Conservation (phyloP, 805 yeast species). For the Yamadazyma endophytica region DNA sequence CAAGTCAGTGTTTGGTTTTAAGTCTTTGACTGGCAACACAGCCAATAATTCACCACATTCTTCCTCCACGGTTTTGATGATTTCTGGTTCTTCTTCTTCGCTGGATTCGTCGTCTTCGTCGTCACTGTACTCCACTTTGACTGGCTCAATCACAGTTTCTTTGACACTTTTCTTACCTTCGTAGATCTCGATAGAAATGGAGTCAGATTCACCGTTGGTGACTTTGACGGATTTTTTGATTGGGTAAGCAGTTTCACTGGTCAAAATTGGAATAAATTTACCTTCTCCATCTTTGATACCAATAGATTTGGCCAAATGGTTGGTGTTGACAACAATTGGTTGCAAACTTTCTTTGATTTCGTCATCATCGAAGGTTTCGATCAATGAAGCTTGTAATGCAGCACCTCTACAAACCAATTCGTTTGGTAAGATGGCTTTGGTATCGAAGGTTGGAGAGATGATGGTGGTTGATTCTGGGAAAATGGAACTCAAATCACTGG, state of each 20-base stretch:
- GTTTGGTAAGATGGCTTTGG: slow-evolving; percentile 81
- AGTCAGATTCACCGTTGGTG: slow-evolving; percentile 54
- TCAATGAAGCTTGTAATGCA: slow-evolving; percentile 89
- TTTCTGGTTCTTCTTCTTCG: slow-evolving; percentile 87
- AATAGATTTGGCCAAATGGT: slow-evolving; percentile 77
- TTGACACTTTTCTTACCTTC: slow-evolving; percentile 84
- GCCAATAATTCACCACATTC: slow-evolving; percentile 73
- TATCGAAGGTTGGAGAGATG: slow-evolving; percentile 70
- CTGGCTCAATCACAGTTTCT: slow-evolving; percentile 75
- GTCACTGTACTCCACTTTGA: slow-evolving; percentile 36
- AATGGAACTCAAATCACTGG: slow-evolving; percentile 62
- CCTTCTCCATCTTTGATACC: slow-evolving; percentile 79
- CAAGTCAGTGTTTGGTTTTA: slow-evolving; percentile 58
- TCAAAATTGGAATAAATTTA: slow-evolving; percentile 66
- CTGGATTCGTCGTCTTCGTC: slow-evolving; percentile 46
- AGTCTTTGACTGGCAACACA: slow-evolving; percentile 70
- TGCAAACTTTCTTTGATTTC: slow-evolving; percentile 76
- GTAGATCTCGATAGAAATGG: slow-evolving; percentile 63
- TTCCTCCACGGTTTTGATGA: slow-evolving; percentile 69
- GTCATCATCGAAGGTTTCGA: slow-evolving; percentile 78
- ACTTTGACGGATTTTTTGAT: slow-evolving; percentile 71
- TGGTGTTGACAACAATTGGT: slow-evolving; percentile 83
- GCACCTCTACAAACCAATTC: slow-evolving; percentile 93
- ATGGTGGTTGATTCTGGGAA: slow-evolving; percentile 80
- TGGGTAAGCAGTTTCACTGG: slow-evolving; percentile 86